Evolutionary conservation across 176 grass and related monocot genomes (phyloP), one percentile per base, ranked within the genome.

Genomic region (Carex kokanica): DNA sequence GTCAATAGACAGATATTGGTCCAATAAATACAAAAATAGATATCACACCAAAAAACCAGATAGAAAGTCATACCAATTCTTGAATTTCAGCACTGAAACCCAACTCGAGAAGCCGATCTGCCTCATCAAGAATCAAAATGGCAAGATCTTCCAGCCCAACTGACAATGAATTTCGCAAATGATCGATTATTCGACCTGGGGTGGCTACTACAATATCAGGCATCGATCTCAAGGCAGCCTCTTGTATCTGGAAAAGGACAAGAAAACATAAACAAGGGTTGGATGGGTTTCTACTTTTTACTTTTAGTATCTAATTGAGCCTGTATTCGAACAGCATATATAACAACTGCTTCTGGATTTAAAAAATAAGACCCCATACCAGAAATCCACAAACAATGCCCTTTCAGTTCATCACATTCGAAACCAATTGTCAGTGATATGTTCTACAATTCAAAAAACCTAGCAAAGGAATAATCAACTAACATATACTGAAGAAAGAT

Each of bases 161-260:
- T 43, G 95, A 98, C 62, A 94, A 60, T 60, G 92, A 91, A 83
- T 98, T 98, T 9, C 91, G 84, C 60, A 98, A 45, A 90, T 98
- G 95, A 86, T 98, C 95, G 74, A 98, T 94, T 86, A 98, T 93
- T 84, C 95, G 83, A 18, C 95, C 95, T 83, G 95, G 95, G 82
- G 95, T 98, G 16, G 92, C 92, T 75, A 98, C 95, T 45, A 98
- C 95, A 63, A 98, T 98, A 80, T 98, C 95, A 90, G 95, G 95
- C 89, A 93, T 93, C 59, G 95, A 94, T 85, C 95, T 94, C 81
- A 98, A 86, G 36, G 90, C 92, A 58, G 90, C 89, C 82, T 98
- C 92, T 91, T 97, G 94, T 57, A 89, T 83, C 94, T 97, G 86
- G 25, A 54, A 79, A 90, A 56, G 60, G 43, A 87, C 29, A 21